Base-by-base conservation (phyloP, 2,329 filamentous ascomycete species). In the Pseudopithomyces maydicus region DNA sequence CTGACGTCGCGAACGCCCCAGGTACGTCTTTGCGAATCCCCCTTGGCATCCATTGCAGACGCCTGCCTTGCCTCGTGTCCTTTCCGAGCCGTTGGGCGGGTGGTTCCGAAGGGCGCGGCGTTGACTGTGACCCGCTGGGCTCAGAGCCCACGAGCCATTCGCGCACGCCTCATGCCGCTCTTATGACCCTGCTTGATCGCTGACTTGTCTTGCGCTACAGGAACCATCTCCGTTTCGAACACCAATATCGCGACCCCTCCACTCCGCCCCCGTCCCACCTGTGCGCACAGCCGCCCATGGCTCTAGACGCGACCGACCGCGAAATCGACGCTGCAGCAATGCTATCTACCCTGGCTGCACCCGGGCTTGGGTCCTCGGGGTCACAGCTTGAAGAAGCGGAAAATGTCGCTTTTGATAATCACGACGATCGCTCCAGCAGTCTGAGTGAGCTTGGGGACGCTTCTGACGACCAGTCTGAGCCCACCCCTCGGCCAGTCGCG, bases 401-500 rank as follows among this genome's bases (percentile, higher is more conserved):
- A 20, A 52, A 64, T 26, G 55, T 57, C 47, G 59, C 43, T 52
- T 64, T 70, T 46, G 72, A 74, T 44, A 66, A 71, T 68, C 90
- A 90, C 74, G 73, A 75, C 55, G 70, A 73, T 57, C 59, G 90
- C 52, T 97, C 93, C 38, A 98, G 94, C 77, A 95, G 92, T 69
- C 83, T 98, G 67, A 97, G 92, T 79, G 94, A 97, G 68, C 90
- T 96, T 55, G 92, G 93, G 70, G 73, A 96, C 69, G 88, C 91
- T 60, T 89, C 91, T 50, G 87, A 90, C 61, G 89, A 84, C 29
- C 69, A 74, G 33, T 76, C 72, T 17, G 73, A 74, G 54, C 63
- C 67, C 19, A 74, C 70, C n/a, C 71, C 71, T 36, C 63, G 62
- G 39, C 64, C 66, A 15, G 52, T 61, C 22, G 48, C 56, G 23